Evolutionary conservation across 179 eudicot genomes (phyloP), one percentile per base, ranked within the genome.

Genomic region (Spergularia azorica): DNA sequence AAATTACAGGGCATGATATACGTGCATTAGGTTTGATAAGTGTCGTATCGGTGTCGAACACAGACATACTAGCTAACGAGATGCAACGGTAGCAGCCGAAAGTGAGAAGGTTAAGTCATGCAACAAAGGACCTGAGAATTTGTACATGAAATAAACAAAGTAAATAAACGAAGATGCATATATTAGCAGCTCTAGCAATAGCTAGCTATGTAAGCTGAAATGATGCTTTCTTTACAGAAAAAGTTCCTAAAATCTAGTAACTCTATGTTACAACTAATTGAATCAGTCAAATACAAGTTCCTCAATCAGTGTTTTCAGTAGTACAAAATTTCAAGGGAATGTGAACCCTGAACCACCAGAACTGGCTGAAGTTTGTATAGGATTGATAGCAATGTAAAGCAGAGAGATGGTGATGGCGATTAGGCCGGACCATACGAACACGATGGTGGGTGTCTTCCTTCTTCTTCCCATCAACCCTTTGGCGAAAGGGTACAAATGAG

Each of bases 401-500:
- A 93, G 76, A 8, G 98, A 93, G 6, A 93, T 84, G 3, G 93
- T 93, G 70, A 93, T 92, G 14, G 97, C 97, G 79, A 93, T 88
- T 39, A 93, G 84, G 46, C 97, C 98, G 0, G 92, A 85, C 98
- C 98, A 93, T 6, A 93, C 97, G 80, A 84, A 92, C 20, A 93
- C 97, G 43, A 93, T 92, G 12, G 98, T 93, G 0, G 98, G 98
- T 0, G 97, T 93, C 83, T 90, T 93, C 41, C 89, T 84, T 79
- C 98, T 84, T 77, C 91, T 88, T 38, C 98, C 98, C 98, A 93
- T 93, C 76, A 93, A 77, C 12, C 98, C 98, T 80, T 93, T 93
- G 0, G 95, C 95, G 61, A 93, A 93, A 3, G 98, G 98, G 71
- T 92, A 89, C 73, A 93, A 58, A 86, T 93, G 98, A 50, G 89